These are phyloP conservation scores for Thielaviopsis musarum DNA, from an alignment of 2,329 filamentous ascomycete species.

Conservation along the genomic window DNA sequence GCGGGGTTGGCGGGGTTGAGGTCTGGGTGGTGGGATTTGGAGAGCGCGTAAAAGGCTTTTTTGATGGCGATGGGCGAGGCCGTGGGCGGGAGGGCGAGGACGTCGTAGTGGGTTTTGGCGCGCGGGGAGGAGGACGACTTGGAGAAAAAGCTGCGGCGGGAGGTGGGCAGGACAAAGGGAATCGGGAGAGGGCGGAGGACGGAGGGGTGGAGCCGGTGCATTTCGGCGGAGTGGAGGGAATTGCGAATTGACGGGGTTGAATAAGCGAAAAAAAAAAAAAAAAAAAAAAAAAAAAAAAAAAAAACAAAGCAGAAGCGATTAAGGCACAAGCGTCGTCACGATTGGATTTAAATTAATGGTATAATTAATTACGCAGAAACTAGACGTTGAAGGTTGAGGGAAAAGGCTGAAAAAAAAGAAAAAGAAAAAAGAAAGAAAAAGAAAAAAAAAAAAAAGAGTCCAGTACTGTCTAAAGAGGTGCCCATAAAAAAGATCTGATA, in stretches of 20 bases:
- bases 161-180: conserved; percentile 12
- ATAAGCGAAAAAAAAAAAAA: neutral
- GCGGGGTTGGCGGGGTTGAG: conserved; percentile 60
- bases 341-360: no score
- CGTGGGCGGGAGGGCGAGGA: conserved; percentile 51
- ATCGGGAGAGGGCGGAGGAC: neutral
- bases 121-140: conserved; percentile 1
- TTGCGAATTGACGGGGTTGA: neutral
- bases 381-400: neutral
- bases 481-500: neutral
- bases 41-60: conserved; percentile 83
- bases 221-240: neutral
- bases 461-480: neutral
- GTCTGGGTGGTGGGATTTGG: conserved; percentile 85
- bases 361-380: no score
- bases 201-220: neutral
- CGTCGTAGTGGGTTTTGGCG: conserved; percentile 57
- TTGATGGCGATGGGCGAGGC: conserved; percentile 70
- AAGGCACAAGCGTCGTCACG: no score
- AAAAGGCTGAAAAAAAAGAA: neutral
- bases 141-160: conserved; percentile 13
- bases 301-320: neutral
- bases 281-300: neutral
- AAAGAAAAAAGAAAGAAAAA: neutral
- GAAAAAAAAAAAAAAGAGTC: neutral